These are phyloP conservation scores for Tuber indicum DNA, from an alignment of 495 filamentous ascomycete genomes.

Conservation along the genomic window DNA sequence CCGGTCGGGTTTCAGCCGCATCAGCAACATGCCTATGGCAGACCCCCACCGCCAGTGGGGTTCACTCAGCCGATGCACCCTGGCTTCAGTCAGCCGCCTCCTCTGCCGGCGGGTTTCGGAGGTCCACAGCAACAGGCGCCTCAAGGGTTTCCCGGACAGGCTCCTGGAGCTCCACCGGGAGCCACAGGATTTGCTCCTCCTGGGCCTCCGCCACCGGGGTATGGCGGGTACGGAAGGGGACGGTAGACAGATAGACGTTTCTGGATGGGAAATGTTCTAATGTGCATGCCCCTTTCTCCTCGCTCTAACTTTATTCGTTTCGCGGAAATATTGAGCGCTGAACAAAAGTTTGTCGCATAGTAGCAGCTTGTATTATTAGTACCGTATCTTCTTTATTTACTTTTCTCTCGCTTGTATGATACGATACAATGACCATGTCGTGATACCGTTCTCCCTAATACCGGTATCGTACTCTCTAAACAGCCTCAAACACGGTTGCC, in stretches of 20 bases:
- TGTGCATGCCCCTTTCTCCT: conserved; percentile 13
- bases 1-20: conserved; percentile 36
- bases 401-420: neutral
- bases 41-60: conserved; percentile 36
- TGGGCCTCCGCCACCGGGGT: conserved; percentile 34
- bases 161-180: conserved; percentile 34
- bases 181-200: conserved; percentile 32
- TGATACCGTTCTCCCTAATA: neutral
- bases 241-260: conserved; percentile 16
- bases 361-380: neutral
- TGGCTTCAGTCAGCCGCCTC: conserved; percentile 31
- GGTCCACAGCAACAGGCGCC: conserved; percentile 20
- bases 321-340: conserved; percentile 5
- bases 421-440: neutral
- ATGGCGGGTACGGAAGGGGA: conserved; percentile 33
- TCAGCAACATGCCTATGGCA: conserved; percentile 31
- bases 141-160: conserved; percentile 37
- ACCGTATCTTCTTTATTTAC: neutral
- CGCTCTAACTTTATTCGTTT: neutral
- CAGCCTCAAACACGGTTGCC: neutral
- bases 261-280: neutral
- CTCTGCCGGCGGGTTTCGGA: conserved; percentile 39
- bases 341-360: neutral
- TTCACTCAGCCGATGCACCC: conserved; percentile 35
- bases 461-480: neutral